Evolutionary conservation across 257 asterid species (phyloP).

Genomic region (Nicotiana obtusifolia): DNA sequence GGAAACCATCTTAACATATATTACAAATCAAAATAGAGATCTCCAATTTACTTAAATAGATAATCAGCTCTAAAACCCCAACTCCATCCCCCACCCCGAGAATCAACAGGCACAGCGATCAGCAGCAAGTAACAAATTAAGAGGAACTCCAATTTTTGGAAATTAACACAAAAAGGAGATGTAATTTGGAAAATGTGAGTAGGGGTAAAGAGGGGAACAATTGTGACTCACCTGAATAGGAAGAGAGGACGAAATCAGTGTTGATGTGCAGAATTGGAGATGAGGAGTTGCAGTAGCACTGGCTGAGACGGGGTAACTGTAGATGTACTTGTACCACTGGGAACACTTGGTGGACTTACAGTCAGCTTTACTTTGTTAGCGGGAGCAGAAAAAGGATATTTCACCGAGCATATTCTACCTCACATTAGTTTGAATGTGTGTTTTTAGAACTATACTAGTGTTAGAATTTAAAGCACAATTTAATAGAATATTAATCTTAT

Average conservation of each 20-base stretch:
- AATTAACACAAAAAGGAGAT: neutral
- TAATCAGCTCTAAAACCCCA: neutral
- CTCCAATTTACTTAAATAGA: neutral
- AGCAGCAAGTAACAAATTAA: neutral
- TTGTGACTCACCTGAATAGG: neutral
- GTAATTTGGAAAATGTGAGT: neutral
- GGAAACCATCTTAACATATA: neutral
- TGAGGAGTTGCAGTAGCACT: neutral
- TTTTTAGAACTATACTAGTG: no score
- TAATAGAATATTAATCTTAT: no score
- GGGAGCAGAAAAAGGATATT: neutral
- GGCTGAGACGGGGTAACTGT: neutral
- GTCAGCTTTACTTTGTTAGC: neutral
- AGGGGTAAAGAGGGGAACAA: neutral
- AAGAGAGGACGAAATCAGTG: neutral
- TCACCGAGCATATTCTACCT: no score
- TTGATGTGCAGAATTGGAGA: neutral
- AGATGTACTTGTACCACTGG: neutral
- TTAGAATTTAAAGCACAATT: no score
- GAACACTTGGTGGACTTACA: neutral
- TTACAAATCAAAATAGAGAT: neutral
- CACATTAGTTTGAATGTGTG: no score
- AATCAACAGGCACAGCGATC: neutral
- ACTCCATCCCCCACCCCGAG: neutral
- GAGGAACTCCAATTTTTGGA: neutral